These are phyloP conservation scores for Crithidia acanthocephali DNA, from an alignment of 208 protist species.

Conservation along the genomic window DNA sequence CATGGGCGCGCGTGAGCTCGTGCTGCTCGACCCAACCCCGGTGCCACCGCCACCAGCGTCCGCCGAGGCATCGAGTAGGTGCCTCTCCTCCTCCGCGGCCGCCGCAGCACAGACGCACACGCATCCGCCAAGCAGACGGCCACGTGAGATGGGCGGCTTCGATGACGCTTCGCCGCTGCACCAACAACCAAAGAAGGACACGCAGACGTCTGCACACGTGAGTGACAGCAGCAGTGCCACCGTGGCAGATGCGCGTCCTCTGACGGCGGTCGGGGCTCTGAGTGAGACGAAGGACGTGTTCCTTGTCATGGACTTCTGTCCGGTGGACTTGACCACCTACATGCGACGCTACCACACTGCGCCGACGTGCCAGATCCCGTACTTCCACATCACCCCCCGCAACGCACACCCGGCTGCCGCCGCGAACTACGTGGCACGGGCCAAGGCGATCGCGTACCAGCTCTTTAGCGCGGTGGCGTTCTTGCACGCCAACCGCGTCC, in stretches of 20 bases:
- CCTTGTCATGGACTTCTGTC: conserved; percentile 88
- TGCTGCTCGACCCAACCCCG: conserved; percentile 47
- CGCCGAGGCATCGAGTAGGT: background rate
- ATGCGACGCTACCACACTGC: conserved; percentile 46
- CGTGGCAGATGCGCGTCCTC: conserved; percentile 12
- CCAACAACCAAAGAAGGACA: background rate
- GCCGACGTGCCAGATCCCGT: conserved; percentile 27
- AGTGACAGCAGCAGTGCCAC: conserved; percentile 1
- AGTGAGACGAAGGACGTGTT: conserved; percentile 62
- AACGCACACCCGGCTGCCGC: conserved; percentile 62
- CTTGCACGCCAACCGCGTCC: conserved; percentile 81
- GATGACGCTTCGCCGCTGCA: background rate
- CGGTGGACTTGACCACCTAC: conserved; percentile 76
- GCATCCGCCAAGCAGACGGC: background rate
- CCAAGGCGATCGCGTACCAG: conserved; percentile 82
- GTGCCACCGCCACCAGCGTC: conserved; percentile 1
- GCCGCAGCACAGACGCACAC: too few species aligned
- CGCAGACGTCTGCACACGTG: background rate
- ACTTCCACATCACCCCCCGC: conserved; percentile 64
- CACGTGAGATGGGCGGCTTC: background rate
- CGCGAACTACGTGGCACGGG: conserved; percentile 62
- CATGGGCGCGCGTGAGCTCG: conserved; percentile 52
- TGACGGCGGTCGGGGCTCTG: conserved; percentile 8
- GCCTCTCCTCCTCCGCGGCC: conserved; percentile 4
- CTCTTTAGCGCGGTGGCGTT: conserved; percentile 75